Conservation (phyloP, 1,284 basidiomycete genomes). For the Veloboletus limbatus region DNA sequence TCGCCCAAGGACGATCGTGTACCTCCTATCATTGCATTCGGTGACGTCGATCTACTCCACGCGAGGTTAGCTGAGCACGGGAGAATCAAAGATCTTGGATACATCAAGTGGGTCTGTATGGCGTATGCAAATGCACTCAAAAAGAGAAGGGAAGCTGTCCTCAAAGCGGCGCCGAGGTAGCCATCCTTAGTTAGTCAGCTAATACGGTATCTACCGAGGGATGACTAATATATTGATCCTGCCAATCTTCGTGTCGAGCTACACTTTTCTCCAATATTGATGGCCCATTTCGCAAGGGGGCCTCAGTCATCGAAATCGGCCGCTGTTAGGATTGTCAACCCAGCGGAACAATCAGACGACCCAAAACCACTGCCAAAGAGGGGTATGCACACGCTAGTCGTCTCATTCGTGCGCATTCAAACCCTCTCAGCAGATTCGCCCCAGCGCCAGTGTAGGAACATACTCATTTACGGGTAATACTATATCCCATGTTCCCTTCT, state of each 20-base stretch:
- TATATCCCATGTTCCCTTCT: not conserved
- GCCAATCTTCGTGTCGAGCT: not conserved
- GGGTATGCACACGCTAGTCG: constrained; percentile 36
- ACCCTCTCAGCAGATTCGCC: constrained; percentile 48
- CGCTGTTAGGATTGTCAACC: constrained; percentile 52
- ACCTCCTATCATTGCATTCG: constrained; percentile 64
- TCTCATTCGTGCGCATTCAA: constrained; percentile 9
- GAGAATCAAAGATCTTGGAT: constrained; percentile 47
- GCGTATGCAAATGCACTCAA: constrained; percentile 65
- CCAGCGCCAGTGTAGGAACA: constrained; percentile 82
- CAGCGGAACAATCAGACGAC: constrained; percentile 39
- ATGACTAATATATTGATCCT: constrained; percentile 17
- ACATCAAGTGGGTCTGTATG: constrained; percentile 64
- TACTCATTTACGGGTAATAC: constrained; percentile 80
- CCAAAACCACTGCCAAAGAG: constrained; percentile 39
- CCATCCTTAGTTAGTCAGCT: constrained; percentile 3
- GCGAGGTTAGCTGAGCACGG: constrained; percentile 52
- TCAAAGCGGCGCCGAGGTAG: constrained; percentile 32
- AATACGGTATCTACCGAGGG: constrained; percentile 15
- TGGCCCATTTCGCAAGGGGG: constrained; percentile 42
- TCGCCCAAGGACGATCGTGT: constrained; percentile 66
- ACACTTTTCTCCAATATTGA: constrained; percentile 17
- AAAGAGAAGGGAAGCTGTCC: constrained; percentile 48
- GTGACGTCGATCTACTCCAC: constrained; percentile 65
- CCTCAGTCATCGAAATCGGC: constrained; percentile 49